phyloP scores from a whole-genome alignment of 1,284 basidiomycete genomes.

The Sanghuangporus weigelae region DNA sequence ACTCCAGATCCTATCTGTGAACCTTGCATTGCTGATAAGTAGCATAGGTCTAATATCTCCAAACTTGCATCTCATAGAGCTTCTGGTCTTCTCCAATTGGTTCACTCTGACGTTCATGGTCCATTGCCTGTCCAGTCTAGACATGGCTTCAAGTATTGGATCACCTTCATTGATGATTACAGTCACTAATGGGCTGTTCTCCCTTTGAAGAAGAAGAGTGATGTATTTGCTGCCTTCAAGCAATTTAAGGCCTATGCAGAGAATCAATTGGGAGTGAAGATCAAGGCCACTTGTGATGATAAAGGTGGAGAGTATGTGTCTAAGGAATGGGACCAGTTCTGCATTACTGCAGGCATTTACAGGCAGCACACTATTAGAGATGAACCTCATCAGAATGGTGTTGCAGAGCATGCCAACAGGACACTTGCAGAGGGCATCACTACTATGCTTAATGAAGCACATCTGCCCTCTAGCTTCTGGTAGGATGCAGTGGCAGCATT shows the following conservation, averaged over 20 bases:
- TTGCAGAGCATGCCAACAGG: no score
- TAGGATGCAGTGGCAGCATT: no score
- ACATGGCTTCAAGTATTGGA: slow-evolving; percentile 23
- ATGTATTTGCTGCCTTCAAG: slow-evolving; percentile 22
- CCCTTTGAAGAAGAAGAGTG: slow-evolving; percentile 21
- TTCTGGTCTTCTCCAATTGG: slow-evolving; percentile 19
- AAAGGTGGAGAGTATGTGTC: slow-evolving; percentile 23
- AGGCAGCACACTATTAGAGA: not conserved
- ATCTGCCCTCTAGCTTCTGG: no score
- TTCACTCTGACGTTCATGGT: slow-evolving; percentile 25
- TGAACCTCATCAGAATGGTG: no score
- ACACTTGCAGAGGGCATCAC: no score
- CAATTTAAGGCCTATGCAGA: slow-evolving; percentile 22
- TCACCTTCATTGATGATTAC: slow-evolving; percentile 25
- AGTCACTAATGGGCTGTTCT: slow-evolving; percentile 17
- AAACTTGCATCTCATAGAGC: no score
- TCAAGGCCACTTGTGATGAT: slow-evolving; percentile 25
- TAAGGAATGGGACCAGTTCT: slow-evolving; percentile 21
- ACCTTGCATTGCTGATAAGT: no score
- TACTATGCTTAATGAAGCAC: no score
- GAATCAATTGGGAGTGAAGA: slow-evolving; percentile 19
- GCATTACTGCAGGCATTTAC: not conserved
- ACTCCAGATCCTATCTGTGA: no score
- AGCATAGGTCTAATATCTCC: no score
- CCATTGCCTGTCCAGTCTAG: slow-evolving; percentile 16